These are phyloP conservation scores for Phytophthora cryptogea DNA, from an alignment of 352 stramenopile genomes.

Conservation along the genomic window DNA sequence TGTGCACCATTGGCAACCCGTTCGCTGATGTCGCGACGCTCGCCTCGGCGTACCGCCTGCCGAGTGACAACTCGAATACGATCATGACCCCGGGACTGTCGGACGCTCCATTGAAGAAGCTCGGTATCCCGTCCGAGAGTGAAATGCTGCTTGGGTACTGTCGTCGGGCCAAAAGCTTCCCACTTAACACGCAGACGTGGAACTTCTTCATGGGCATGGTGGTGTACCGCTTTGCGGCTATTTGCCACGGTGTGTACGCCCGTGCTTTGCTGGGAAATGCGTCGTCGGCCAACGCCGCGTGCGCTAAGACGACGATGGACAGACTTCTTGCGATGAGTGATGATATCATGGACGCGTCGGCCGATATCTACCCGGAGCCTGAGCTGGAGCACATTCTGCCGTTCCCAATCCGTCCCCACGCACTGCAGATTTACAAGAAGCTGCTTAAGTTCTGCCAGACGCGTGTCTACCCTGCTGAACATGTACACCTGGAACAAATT, in stretches of 20 bases:
- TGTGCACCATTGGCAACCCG: constrained; percentile 87
- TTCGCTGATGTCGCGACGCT: constrained; percentile 82
- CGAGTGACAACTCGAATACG: constrained; percentile 42
- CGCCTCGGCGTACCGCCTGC: constrained; percentile 57
- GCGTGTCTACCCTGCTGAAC: constrained; percentile 91
- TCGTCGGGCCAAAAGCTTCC: constrained; percentile 53
- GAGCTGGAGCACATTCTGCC: constrained; percentile 60
- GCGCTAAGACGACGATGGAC: constrained; percentile 73
- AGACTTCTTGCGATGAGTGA: constrained; percentile 54
- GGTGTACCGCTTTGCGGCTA: constrained; percentile 78
- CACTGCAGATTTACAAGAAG: constrained; percentile 81
- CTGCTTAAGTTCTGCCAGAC: constrained; percentile 89
- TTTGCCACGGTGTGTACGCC: constrained; percentile 82
- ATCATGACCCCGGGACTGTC: constrained; percentile 59
- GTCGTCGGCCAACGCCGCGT: constrained; percentile 73
- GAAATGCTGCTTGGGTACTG: constrained; percentile 69
- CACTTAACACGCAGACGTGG: constrained; percentile 59
- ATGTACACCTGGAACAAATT: constrained; percentile 81
- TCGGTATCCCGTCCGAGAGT: constrained; percentile 68
- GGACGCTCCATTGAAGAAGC: constrained; percentile 47
- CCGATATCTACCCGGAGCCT: constrained; percentile 53
- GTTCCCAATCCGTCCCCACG: constrained; percentile 80
- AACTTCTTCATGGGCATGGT: constrained; percentile 79
- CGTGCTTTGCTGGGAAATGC: constrained; percentile 78
- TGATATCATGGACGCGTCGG: constrained; percentile 38